Percentiles rank a stretch among this genome's conserved stretches.
These are phyloP conservation scores for Biscogniauxia marginata DNA, from an alignment of 2,329 filamentous ascomycete species.

Conservation along the genomic window DNA sequence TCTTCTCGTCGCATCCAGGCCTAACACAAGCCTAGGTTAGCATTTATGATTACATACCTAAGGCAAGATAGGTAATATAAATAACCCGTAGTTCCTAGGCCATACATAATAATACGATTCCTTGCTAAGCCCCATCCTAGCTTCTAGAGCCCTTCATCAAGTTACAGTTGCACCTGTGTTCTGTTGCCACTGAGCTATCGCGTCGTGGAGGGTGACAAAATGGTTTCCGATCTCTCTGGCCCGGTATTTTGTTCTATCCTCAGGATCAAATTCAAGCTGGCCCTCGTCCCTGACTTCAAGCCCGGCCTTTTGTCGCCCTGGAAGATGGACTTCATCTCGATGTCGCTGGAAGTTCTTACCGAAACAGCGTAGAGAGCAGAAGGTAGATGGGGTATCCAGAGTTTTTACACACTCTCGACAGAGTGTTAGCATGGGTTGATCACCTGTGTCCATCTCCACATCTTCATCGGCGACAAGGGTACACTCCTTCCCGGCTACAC, in stretches of 20 bases:
- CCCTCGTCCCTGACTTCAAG: constrained; percentile 28
- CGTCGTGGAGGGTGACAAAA: constrained; percentile 25
- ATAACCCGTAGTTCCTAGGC: not conserved
- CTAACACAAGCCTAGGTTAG: too few species aligned
- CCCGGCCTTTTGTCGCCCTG: constrained; percentile 24
- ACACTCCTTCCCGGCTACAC: constrained; percentile 41
- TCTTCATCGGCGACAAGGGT: constrained; percentile 40
- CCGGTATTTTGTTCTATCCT: constrained; percentile 26
- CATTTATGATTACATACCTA: too few species aligned
- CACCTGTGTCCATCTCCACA: constrained; percentile 37
- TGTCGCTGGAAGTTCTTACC: constrained; percentile 41
- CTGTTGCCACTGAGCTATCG: constrained; percentile 23
- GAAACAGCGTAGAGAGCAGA: constrained; percentile 45
- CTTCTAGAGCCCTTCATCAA: not conserved
- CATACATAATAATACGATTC: not conserved
- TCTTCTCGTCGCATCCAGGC: too few species aligned
- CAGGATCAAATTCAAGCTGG: constrained; percentile 23
- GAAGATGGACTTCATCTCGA: constrained; percentile 35
- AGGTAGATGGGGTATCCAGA: constrained; percentile 37
- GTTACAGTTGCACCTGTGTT: constrained; percentile 13
- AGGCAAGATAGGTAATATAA: too few species aligned
- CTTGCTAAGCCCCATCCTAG: not conserved
- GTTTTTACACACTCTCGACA: constrained; percentile 43
- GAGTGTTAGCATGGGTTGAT: constrained; percentile 31
- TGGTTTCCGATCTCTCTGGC: constrained; percentile 30